Evolutionary conservation across 352 stramenopile species (phyloP), one percentile per base, ranked within the genome.

Genomic region (Phytophthora capsici): DNA sequence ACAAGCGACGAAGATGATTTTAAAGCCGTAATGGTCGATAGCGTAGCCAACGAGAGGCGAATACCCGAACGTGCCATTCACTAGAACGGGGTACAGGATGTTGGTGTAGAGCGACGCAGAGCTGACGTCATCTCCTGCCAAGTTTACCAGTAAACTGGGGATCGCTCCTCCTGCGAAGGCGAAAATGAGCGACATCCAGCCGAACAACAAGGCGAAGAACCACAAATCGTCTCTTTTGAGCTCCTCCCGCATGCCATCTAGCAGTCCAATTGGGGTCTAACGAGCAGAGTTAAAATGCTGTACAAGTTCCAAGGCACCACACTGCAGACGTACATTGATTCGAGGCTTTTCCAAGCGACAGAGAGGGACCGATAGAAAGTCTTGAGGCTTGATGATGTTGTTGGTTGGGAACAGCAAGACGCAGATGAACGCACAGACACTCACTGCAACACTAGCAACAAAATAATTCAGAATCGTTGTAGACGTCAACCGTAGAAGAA

Each of bases 51-150:
- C 69, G 0, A 90, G 23, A 14, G 86, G 82, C 6, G 86, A 91
- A 49, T 93, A 94, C 16, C 89, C 69, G 59, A 92, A 94, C 22
- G 86, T 94, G 4, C 84, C 82, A 41, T 94, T 94, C 57, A 91
- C 84, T 3, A 94, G 48, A 57, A 91, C 56, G 13, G 86, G 86
- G 53, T 90, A 94, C 7, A 94, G 54, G 41, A 88, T 64, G 56
- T 91, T 84, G 9, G 69, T 93, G 59, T 89, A 94, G 17, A 83
- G 19, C 1, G 73, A 73, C 4, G 76, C 82, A 1, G 69, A 56
- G 6, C 40, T 34, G 0, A 36, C 40, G 47, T 91, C 48, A 7
- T 69, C 41, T 1, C 70, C 63, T 22, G 78, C 72, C 25, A 88
- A 57, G 6, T 68, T 70, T 13, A 71, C 49, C 14, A 94, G 56